Percentiles rank a stretch among this genome's conserved stretches.
phyloP scores from a whole-genome alignment of 495 filamentous ascomycete species.

The Neurospora sp. region DNA sequence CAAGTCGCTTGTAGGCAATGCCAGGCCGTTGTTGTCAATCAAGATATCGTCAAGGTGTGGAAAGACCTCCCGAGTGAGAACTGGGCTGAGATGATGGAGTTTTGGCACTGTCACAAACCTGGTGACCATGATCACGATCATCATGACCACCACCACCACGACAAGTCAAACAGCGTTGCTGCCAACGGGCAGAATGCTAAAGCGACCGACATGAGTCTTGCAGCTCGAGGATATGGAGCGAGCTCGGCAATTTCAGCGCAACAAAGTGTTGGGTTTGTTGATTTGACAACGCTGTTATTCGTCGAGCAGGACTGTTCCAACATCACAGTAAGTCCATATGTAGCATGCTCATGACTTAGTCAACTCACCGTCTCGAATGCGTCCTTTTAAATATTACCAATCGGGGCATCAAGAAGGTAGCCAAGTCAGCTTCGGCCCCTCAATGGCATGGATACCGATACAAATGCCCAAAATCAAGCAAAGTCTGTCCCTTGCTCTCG shows the following conservation, averaged over 20 bases:
- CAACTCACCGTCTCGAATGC: conserved; percentile 9
- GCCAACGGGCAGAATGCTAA: conserved; percentile 13
- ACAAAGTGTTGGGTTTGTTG: conserved; percentile 62
- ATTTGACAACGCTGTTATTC: conserved; percentile 66
- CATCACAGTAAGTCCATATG: conserved; percentile 47
- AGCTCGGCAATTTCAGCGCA: conserved; percentile 55
- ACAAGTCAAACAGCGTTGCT: neutral
- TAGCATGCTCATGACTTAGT: neutral
- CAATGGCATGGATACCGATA: conserved; percentile 74
- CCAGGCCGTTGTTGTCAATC: conserved; percentile 30
- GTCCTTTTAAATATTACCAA: neutral
- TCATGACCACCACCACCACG: conserved; percentile 2
- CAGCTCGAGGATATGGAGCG: conserved; percentile 65
- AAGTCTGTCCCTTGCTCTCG: conserved; percentile 17
- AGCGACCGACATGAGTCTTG: conserved; percentile 34
- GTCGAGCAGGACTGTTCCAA: conserved; percentile 50
- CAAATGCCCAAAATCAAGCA: conserved; percentile 71
- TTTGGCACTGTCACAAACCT: conserved; percentile 98
- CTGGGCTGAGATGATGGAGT: conserved; percentile 99
- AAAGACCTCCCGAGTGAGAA: conserved; percentile 92
- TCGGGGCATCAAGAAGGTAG: conserved; percentile 83
- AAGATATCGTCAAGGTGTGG: conserved; percentile 50
- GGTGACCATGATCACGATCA: conserved; percentile 24
- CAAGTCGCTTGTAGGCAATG: conserved; percentile 61
- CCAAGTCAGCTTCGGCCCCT: conserved; percentile 44